A percentile compares a stretch with the other conserved stretches of the same genome.
Evolutionary conservation across 2,329 filamentous ascomycete species (phyloP).

Genomic region (Aureobasidium sp.): DNA sequence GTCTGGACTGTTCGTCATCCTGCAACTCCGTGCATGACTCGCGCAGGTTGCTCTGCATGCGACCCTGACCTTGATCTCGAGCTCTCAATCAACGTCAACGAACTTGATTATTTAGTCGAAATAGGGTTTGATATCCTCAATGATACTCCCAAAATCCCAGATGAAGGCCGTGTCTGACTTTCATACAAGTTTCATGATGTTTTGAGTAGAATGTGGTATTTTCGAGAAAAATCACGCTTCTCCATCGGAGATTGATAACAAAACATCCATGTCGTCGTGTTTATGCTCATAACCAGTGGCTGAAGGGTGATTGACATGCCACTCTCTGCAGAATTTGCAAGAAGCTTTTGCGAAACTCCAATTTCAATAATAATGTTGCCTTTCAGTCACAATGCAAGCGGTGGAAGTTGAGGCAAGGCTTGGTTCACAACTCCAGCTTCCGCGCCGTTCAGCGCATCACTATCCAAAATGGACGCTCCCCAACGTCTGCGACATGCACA

Average conservation of each 20-base stretch:
- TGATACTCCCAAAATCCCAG: no score
- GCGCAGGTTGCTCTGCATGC: neutral
- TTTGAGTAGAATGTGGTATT: no score
- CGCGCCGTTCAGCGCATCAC: neutral
- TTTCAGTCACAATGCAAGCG: neutral
- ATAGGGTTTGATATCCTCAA: neutral
- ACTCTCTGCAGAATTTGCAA: no score
- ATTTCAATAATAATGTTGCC: neutral
- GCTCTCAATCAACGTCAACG: neutral
- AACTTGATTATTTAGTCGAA: neutral
- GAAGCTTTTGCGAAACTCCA: no score
- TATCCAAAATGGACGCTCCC: neutral
- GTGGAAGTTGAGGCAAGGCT: neutral
- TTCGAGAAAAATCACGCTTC: no score
- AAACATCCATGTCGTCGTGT: no score
- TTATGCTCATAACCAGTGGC: no score
- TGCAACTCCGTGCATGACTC: neutral
- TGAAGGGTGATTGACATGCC: no score
- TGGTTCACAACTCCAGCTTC: neutral
- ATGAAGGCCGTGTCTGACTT: neutral
- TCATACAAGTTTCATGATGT: neutral
- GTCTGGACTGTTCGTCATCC: neutral
- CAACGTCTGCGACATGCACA: neutral
- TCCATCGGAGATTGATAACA: no score
- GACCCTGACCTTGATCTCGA: neutral